Conservation (phyloP, 2,329 filamentous ascomycete genomes). For the Orbilia blumenaviensis region DNA sequence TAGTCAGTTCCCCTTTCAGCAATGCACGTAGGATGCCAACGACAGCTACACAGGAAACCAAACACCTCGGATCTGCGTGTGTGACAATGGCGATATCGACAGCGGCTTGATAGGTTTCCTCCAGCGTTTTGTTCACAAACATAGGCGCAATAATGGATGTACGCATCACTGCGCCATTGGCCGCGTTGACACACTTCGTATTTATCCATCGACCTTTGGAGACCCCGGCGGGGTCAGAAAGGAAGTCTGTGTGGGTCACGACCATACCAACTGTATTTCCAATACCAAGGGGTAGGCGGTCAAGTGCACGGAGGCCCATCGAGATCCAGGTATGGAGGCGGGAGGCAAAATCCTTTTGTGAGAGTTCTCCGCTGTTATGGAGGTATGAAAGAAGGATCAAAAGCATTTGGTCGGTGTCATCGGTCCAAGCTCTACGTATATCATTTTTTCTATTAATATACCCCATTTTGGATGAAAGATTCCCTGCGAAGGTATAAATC, state of each 20-base stretch:
- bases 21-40: constrained; percentile 65
- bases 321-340: constrained; percentile 65
- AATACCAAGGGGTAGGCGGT: constrained; percentile 65
- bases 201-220: constrained; percentile 63
- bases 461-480: neutral
- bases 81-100: constrained; percentile 63
- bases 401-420: constrained; percentile 68
- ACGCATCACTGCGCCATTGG: constrained; percentile 67
- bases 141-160: constrained; percentile 67
- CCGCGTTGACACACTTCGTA: constrained; percentile 62
- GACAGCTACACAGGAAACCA: constrained; percentile 65
- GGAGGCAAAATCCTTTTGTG: constrained; percentile 63
- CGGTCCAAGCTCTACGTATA: constrained; percentile 65
- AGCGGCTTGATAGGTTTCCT: constrained; percentile 63
- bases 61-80: constrained; percentile 66
- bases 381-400: constrained; percentile 65
- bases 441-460: neutral
- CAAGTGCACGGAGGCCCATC: constrained; percentile 64
- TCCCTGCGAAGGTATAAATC: constrained; percentile 21
- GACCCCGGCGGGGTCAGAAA: constrained; percentile 61
- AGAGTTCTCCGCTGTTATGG: constrained; percentile 62
- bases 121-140: constrained; percentile 61
- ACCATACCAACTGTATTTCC: constrained; percentile 65
- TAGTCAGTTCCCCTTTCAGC: constrained; percentile 63
- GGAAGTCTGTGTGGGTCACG: constrained; percentile 61